These are phyloP conservation scores for Podaxis pistillaris DNA, from an alignment of 768 basidiomycete genomes.

Conservation along the genomic window DNA sequence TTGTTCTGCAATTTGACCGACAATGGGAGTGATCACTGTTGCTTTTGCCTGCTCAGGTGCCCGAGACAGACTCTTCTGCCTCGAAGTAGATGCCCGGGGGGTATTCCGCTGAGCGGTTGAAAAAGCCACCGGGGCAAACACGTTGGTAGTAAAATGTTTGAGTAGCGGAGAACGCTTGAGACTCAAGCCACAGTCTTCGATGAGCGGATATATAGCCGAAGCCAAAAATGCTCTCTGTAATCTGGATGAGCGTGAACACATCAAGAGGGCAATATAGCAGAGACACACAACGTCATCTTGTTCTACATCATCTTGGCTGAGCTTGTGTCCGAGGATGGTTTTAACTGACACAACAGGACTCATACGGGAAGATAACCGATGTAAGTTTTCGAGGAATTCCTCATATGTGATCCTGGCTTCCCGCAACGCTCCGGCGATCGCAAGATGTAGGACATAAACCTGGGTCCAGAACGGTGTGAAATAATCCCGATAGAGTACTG, in stretches of 20 bases:
- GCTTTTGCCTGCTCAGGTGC: not conserved
- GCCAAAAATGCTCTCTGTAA: slow-evolving; percentile 45
- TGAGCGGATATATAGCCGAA: slow-evolving; percentile 28
- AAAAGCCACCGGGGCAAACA: not conserved
- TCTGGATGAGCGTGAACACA: not conserved
- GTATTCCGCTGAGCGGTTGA: not conserved
- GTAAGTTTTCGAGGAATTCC: slow-evolving; percentile 36
- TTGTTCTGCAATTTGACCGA: slow-evolving; percentile 42
- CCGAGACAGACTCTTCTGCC: not conserved
- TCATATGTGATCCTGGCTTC: slow-evolving; percentile 35
- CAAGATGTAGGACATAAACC: slow-evolving; percentile 49
- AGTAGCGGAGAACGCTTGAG: slow-evolving; percentile 44
- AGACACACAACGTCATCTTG: slow-evolving; percentile 45
- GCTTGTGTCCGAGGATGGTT: slow-evolving; percentile 40
- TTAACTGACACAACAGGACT: slow-evolving; percentile 28
- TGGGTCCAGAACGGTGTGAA: slow-evolving; percentile 47
- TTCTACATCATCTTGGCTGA: slow-evolving; percentile 42
- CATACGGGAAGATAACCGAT: slow-evolving; percentile 23
- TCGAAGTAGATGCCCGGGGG: not conserved
- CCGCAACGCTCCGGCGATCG: slow-evolving; percentile 36
- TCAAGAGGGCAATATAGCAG: not conserved
- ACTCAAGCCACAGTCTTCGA: slow-evolving; percentile 21
- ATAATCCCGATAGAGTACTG: slow-evolving; percentile 40
- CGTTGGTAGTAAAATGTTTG: slow-evolving; percentile 14
- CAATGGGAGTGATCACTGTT: slow-evolving; percentile 36